Evolutionary conservation across 495 filamentous ascomycete species (phyloP), one percentile per base, ranked within the genome.

Genomic region (Wilcoxina mikolae): DNA sequence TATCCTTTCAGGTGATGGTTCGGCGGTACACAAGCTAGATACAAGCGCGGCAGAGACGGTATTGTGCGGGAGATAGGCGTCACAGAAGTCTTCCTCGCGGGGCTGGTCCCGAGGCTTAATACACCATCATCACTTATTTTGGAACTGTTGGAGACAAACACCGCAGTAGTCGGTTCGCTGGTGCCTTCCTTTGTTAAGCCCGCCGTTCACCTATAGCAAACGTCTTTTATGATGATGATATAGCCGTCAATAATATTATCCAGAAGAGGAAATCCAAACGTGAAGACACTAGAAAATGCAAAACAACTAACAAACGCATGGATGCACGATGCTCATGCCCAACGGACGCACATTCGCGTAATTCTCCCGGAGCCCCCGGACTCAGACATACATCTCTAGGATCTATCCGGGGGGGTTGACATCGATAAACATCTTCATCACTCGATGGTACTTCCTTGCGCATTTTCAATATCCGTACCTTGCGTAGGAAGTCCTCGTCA

Each of bases 291-390:
- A 15, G 18, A n/a, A 12, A 45, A 23, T 48, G 58, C 56, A 58
- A 64, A 64, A 65, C 61, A 12, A 45, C 11, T 48, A 60, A 60
- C 61, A 64, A 64, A 65, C 61, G 61, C 61, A 60, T 55, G 46
- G 50, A 58, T 60, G 52, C 58, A 51, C 61, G 54, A 64, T 54
- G 58, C 20, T 56, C 51, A 65, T 61, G 51, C 60, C 57, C 56
- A 65, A 65, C 62, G 61, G 61, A 65, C 41, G 61, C 61, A 56
- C 58, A 60, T 55, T 65, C 61, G 62, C 61, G 62, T 61, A 65
- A 45, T 61, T 65, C 58, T 65, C 62, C 61, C 58, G 62, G 62
- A 61, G 60, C 50, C 62, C 53, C 61, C 53, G 46, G 18, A 12
- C 46, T 49, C 5, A 49, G 46, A 49, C 46, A 49, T 18, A 25